These are phyloP conservation scores for Jaapia argillacea DNA, from an alignment of 768 basidiomycete species.

Conservation along the genomic window DNA sequence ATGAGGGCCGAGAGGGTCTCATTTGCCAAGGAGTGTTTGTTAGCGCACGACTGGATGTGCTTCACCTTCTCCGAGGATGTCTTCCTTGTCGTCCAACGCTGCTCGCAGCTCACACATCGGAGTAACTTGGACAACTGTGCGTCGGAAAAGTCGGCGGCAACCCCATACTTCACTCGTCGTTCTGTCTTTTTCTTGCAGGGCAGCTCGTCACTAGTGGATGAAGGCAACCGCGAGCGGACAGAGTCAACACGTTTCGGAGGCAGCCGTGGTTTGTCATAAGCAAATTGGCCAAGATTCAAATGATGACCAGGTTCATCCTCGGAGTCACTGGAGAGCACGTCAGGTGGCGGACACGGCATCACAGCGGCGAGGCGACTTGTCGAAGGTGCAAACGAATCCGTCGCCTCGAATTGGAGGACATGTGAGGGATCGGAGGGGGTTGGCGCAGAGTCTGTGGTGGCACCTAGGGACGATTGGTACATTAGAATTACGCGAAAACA, in stretches of 20 bases:
- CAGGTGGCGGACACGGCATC: neutral
- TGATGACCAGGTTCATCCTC: neutral
- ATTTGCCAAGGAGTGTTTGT: slow-evolving; percentile 40
- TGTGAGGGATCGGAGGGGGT: too few species aligned
- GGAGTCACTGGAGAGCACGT: neutral
- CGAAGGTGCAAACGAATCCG: too few species aligned
- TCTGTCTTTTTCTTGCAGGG: neutral
- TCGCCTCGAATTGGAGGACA: too few species aligned
- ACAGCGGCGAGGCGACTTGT: too few species aligned
- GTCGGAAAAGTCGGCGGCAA: slow-evolving; percentile 31
- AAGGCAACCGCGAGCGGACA: neutral
- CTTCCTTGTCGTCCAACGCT: slow-evolving; percentile 64
- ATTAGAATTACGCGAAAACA: too few species aligned
- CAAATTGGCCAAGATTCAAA: neutral
- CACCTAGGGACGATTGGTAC: too few species aligned
- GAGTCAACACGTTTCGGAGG: neutral
- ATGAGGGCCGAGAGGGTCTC: slow-evolving; percentile 27
- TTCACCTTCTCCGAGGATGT: slow-evolving; percentile 47
- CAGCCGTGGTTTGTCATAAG: neutral
- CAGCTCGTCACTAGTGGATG: neutral
- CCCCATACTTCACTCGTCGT: slow-evolving; percentile 6
- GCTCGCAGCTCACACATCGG: slow-evolving; percentile 56
- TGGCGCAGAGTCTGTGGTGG: too few species aligned
- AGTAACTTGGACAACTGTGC: slow-evolving; percentile 35
- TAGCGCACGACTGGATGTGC: slow-evolving; percentile 63